Evolutionary conservation across 371 early-diverging fungal genomes (phyloP), one percentile per base, ranked within the genome.

Genomic region (Lichtheimia corymbifera): DNA sequence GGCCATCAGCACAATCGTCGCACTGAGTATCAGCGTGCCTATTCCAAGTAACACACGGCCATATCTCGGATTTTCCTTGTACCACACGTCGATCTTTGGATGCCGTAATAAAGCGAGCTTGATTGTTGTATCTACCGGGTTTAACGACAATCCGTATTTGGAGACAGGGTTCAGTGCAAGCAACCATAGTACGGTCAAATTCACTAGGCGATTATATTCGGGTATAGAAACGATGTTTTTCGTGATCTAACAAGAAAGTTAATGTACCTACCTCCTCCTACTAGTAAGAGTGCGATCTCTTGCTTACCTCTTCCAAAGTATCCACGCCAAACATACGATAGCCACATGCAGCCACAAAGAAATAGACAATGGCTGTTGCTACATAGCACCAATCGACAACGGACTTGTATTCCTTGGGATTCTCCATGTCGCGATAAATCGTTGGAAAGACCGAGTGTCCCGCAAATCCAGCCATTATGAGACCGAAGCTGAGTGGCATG

Each of bases 251-350:
- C 2, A 5, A 24, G 11, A 35, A 35, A 11, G 9, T 6, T 9
- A 11, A 35, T 35, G 11, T 35, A 11, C 6, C 5, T 6, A 35
- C 5, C 22, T 22, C 22, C 22, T 22, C 22, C 22, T 22, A 35
- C 11, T 11, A 9, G 2, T 9, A 35, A 35, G 1, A 35, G 35
- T 2, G 2, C 9, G 22, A 35, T 35, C 11, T 1, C 11, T 35
- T 4, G 35, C 47, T 63, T 74, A 83, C 84, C 76, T 88, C 88
- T 71, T 86, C 79, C 70, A 79, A 72, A 17, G 83, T 80, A 9
- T 47, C 68, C 41, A 73, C 68, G 4, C 93, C 93, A 84, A 91
- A 93, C 93, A 91, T 92, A 11, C 75, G 25, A 68, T 91, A 91
- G 14, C 93, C 91, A 52, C 66, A 64, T 27, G 69, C 72, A 17